These are phyloP conservation scores for Alternaria sp. DNA, from an alignment of 2,329 filamentous ascomycete genomes.

Conservation along the genomic window DNA sequence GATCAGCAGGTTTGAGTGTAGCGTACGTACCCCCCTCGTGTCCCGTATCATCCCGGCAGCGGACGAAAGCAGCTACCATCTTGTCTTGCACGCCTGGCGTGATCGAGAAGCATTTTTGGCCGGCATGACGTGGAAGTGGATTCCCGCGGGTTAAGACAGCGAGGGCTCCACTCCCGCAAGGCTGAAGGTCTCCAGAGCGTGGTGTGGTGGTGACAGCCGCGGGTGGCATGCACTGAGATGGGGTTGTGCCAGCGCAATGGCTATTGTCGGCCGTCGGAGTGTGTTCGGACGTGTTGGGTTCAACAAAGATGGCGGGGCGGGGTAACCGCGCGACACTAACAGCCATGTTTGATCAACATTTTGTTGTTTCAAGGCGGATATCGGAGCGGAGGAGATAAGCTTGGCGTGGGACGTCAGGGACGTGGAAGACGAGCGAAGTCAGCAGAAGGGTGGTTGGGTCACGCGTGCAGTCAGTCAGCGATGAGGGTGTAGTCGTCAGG, in stretches of 20 bases:
- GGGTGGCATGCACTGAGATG: conserved; percentile 1
- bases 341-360: neutral
- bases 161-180: conserved; percentile 10
- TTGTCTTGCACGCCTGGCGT: conserved; percentile 22
- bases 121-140: conserved; percentile 16
- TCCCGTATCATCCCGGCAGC: conserved; percentile 25
- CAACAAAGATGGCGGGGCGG: conserved; percentile 3
- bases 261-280: neutral
- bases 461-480: neutral
- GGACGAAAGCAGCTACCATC: conserved; percentile 27
- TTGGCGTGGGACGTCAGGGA: conserved; percentile 1
- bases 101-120: conserved; percentile 5
- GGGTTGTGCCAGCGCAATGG: conserved; percentile 3
- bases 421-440: conserved; percentile 1
- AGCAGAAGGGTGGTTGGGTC: neutral
- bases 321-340: conserved; percentile 8
- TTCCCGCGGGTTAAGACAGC: neutral
- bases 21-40: conserved; percentile 12
- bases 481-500: neutral
- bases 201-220: neutral
- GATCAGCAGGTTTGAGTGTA: conserved; percentile 12
- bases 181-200: conserved; percentile 12
- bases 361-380: conserved; percentile 7
- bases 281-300: conserved; percentile 8
- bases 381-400: neutral